Base-by-base conservation (phyloP, 78 protist species). In the Cavenderia fasciculata region DNA sequence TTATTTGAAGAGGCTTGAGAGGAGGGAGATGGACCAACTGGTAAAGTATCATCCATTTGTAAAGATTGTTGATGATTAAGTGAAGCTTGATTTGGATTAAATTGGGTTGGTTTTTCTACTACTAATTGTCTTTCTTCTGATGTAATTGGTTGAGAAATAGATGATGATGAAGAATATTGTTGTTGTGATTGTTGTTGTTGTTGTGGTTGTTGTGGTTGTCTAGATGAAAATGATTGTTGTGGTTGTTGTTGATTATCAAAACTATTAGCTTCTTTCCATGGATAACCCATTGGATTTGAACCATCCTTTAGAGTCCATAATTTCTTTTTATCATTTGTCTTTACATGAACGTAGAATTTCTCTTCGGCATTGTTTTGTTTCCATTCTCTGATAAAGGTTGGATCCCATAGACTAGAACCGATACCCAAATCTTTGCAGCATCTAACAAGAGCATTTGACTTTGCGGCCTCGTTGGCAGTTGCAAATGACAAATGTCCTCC, bases 401-500 rank as follows among this genome's bases (percentile, higher is more conserved):
- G 94, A 62, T 79, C 94, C 94, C 94, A 90, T 7, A 94, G 86
- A 47, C 62, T 52, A 7, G 91, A 56, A 5, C 93, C 94, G 33
- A 94, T 89, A n/a, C 96, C 96, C 0, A 94, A 27, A 59, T 94
- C 96, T 33, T 94, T 94, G 78, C 94, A 89, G 44, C 92, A 79
- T 29, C 96, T 61, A 23, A 85, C 88, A 29, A 94, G 49, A 2
- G 96, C 96, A 54, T 94, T 94, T 21, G 92, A 78, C 73, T 90
- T 88, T 6, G 85, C 92, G 5, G 87, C 85, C 59, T 94, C 96
- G 21, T 56, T 62, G 10, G 94, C 91, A 4, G 96, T 89, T 0
- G 92, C 94, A 38, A 94, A 54, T 23, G 82, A 57, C 18, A 54
- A n/a, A 44, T 31, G 47, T 18, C 47, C 12, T 18, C 40, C 0